A percentile compares a stretch with the other conserved stretches of the same genome.
Evolutionary conservation across 176 grass and related monocot genomes (phyloP).

Genomic region (Elymus sibiricus): DNA sequence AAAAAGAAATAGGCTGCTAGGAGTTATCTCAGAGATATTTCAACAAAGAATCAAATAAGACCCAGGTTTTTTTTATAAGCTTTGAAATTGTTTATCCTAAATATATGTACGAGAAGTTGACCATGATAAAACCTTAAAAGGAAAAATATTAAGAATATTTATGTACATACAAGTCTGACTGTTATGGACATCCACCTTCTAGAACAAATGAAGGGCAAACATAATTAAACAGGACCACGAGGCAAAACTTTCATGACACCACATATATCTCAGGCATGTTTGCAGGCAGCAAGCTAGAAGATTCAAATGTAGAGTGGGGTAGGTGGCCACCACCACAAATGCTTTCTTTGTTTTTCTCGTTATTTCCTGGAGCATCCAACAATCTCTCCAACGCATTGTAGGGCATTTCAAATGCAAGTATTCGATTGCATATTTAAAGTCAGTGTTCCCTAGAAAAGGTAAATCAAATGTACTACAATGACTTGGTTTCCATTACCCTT

Average conservation of each 20-base stretch:
- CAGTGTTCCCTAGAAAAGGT: neutral
- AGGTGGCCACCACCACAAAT: neutral
- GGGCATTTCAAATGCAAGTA: constrained; percentile 7
- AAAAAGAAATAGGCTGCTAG: neutral
- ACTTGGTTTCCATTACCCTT: neutral
- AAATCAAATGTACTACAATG: neutral
- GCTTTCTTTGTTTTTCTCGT: neutral
- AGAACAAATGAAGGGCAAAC: neutral
- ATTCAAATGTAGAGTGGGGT: neutral
- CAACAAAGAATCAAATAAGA: neutral
- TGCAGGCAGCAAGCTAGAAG: neutral
- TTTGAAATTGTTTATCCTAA: neutral
- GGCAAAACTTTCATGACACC: neutral
- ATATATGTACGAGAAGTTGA: neutral
- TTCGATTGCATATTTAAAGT: neutral
- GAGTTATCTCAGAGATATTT: constrained; percentile 1
- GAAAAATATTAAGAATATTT: neutral
- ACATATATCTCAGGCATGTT: constrained; percentile 10
- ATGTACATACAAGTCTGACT: neutral
- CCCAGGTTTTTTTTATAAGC: neutral
- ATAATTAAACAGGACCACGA: neutral
- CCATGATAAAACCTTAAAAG: neutral
- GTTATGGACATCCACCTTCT: neutral
- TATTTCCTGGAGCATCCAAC: neutral
- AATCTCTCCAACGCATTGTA: neutral